phyloP scores from a whole-genome alignment of 208 protist genomes.

The Leptomonas seymouri region DNA sequence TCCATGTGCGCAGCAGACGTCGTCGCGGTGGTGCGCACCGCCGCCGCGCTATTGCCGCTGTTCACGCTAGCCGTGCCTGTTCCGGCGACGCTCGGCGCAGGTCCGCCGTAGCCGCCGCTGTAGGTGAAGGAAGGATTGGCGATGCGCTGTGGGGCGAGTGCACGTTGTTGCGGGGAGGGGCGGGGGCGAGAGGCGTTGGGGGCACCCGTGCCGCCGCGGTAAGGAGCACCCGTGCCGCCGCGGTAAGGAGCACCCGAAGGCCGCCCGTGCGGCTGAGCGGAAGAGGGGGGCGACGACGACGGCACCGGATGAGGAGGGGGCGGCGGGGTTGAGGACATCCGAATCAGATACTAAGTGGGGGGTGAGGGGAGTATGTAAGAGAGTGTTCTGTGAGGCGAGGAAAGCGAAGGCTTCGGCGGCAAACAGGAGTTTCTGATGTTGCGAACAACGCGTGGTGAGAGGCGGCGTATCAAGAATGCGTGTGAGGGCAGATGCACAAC shows the following conservation, averaged over 20 bases:
- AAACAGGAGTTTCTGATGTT: too few relatives aligned
- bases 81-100: background rate
- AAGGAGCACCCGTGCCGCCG: background rate
- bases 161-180: background rate
- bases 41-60: background rate
- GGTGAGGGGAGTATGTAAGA: too few relatives aligned
- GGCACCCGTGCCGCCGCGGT: background rate
- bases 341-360: too few relatives aligned
- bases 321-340: slow-evolving; percentile 17
- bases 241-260: background rate
- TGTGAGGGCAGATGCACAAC: too few relatives aligned
- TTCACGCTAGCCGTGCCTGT: background rate
- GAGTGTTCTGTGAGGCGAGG: too few relatives aligned
- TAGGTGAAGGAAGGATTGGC: slow-evolving; percentile 8
- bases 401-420: too few relatives aligned
- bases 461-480: too few relatives aligned
- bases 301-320: slow-evolving; percentile 7
- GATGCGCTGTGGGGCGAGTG: background rate
- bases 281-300: slow-evolving; percentile 5
- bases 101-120: background rate
- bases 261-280: background rate
- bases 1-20: background rate
- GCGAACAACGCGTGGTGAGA: too few relatives aligned
- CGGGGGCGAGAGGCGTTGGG: background rate
- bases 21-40: background rate